phyloP scores from a whole-genome alignment of 2,329 filamentous ascomycete genomes.

The Aspergillus uvarum region DNA sequence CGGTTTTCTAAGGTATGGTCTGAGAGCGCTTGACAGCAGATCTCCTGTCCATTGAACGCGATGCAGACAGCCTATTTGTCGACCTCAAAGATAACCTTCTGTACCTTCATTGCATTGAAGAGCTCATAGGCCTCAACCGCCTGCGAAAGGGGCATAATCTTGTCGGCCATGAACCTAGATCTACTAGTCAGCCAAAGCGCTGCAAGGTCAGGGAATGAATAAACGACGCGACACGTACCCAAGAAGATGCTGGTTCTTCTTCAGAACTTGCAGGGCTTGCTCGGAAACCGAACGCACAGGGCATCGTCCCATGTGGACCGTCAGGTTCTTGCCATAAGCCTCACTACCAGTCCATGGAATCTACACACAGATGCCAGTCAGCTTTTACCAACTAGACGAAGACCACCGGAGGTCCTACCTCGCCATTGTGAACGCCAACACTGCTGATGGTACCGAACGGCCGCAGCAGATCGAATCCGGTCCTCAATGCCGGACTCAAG shows the following conservation, averaged over 20 bases:
- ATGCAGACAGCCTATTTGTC: conserved; percentile 30
- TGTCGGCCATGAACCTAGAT: conserved; percentile 71
- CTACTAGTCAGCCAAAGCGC: conserved; percentile 18
- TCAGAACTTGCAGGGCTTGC: conserved; percentile 63
- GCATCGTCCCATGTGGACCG: conserved; percentile 73
- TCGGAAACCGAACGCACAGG: conserved; percentile 70
- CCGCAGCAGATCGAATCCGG: conserved; percentile 68
- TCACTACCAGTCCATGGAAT: conserved; percentile 67
- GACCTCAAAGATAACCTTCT: conserved; percentile 69
- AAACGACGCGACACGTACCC: conserved; percentile 50
- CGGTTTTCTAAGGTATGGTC: background rate
- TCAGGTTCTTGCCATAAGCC: conserved; percentile 67
- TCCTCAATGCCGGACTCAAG: conserved; percentile 65
- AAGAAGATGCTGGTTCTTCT: conserved; percentile 65
- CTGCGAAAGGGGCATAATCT: conserved; percentile 67
- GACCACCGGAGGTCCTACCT: conserved; percentile 49
- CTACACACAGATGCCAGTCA: conserved; percentile 39
- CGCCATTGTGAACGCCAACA: conserved; percentile 73
- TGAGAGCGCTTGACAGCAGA: background rate
- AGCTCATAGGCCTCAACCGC: conserved; percentile 68
- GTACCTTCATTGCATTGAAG: conserved; percentile 70
- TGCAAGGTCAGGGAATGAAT: background rate
- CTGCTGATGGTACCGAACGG: conserved; percentile 73
- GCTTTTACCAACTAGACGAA: conserved; percentile 1
- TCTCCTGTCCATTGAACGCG: background rate